Evolutionary conservation across 2,329 filamentous ascomycete genomes (phyloP).

Genomic region (Fonsecaea pedrosoi): DNA sequence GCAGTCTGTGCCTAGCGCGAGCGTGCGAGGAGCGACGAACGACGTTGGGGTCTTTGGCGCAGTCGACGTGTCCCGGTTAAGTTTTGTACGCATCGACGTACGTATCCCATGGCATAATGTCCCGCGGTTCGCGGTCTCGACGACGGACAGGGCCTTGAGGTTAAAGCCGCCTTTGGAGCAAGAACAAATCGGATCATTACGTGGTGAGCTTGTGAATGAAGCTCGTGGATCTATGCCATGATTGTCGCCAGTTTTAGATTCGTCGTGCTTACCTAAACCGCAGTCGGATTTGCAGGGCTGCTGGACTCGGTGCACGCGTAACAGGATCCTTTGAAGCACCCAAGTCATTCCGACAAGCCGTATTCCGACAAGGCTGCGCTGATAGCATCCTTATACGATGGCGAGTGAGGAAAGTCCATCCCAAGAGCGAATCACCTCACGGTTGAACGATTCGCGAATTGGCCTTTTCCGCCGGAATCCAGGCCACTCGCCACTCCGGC

Average conservation of each 20-base stretch:
- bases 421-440: too few relatives aligned
- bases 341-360: background rate
- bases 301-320: too few relatives aligned
- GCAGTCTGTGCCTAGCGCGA: background rate
- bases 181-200: background rate
- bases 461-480: too few relatives aligned
- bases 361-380: background rate
- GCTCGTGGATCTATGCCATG: background rate
- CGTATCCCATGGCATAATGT: background rate
- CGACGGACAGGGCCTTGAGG: background rate
- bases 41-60: background rate
- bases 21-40: background rate
- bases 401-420: too few relatives aligned
- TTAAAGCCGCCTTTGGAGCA: background rate
- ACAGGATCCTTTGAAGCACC: background rate
- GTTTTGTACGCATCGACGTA: background rate
- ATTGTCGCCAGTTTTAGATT: conserved; percentile 1
- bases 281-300: background rate
- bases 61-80: background rate
- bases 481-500: too few relatives aligned
- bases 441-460: too few relatives aligned
- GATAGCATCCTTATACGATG: background rate
- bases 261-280: background rate
- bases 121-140: background rate
- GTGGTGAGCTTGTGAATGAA: background rate